Conservation (phyloP, 768 basidiomycete species). For the Tricholoma bakamatsutake region DNA sequence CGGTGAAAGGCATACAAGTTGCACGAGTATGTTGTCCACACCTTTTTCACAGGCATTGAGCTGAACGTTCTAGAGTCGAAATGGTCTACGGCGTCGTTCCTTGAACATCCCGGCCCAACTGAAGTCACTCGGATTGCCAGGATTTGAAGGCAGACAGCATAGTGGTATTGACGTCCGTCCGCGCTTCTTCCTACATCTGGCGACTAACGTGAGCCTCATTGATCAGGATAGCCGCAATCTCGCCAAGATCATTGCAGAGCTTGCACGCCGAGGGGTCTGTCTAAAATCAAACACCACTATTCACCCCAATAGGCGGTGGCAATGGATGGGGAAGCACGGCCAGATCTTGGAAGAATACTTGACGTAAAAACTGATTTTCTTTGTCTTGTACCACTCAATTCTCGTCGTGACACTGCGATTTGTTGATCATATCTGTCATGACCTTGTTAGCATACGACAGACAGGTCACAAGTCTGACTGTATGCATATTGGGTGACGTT, state of each 20-base stretch:
- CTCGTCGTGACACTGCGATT: not conserved
- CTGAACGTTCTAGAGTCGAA: constrained; percentile 16
- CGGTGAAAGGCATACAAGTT: constrained; percentile 12
- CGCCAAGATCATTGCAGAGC: constrained; percentile 70
- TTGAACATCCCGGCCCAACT: constrained; percentile 77
- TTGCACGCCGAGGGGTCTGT: constrained; percentile 62
- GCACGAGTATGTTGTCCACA: constrained; percentile 15
- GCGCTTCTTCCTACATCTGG: constrained; percentile 9
- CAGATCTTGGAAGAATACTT: constrained; percentile 49
- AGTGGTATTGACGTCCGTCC: constrained; percentile 83
- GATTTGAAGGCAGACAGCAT: constrained; percentile 82
- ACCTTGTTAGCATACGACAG: no score
- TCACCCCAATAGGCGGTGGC: constrained; percentile 62
- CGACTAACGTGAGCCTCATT: constrained; percentile 9
- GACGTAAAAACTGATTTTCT: constrained; percentile 10
- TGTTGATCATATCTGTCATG: no score
- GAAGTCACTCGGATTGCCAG: constrained; percentile 57
- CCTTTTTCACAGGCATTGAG: not conserved
- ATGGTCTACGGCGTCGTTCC: constrained; percentile 26
- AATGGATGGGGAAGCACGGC: constrained; percentile 81
- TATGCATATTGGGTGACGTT: no score
- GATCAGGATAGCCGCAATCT: constrained; percentile 86
- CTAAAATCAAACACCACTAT: constrained; percentile 73
- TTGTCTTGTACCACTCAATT: not conserved
- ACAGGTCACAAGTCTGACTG: no score